Evolutionary conservation across 768 basidiomycete species (phyloP).

Genomic region (Lactarius hengduanensis): DNA sequence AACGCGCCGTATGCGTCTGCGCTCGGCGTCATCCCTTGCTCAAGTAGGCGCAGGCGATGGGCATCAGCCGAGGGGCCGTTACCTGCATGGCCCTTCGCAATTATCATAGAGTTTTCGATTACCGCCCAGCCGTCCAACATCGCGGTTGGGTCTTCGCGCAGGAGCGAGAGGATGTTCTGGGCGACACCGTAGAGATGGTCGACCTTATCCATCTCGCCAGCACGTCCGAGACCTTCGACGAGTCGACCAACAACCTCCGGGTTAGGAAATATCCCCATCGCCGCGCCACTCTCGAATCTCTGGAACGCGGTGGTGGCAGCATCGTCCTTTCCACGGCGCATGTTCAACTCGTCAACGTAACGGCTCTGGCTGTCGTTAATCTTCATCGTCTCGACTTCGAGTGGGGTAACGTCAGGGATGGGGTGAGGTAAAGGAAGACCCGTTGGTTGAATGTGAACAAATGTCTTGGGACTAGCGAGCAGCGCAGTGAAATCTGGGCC

Average conservation of each 20-base stretch:
- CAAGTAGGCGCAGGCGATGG: constrained; percentile 75
- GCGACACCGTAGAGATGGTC: constrained; percentile 64
- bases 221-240: constrained; percentile 67
- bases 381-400: constrained; percentile 16
- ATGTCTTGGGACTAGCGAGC: constrained; percentile 3
- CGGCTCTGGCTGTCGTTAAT: constrained; percentile 35
- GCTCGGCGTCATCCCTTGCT: constrained; percentile 72
- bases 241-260: constrained; percentile 56
- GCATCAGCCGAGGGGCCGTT: constrained; percentile 76
- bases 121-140: constrained; percentile 66
- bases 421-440: constrained; percentile 17
- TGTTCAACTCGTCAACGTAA: constrained; percentile 34
- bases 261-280: constrained; percentile 48
- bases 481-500: constrained; percentile 43
- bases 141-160: constrained; percentile 44
- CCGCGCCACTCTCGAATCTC: constrained; percentile 47
- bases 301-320: constrained; percentile 45
- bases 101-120: constrained; percentile 88
- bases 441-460: constrained; percentile 14
- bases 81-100: constrained; percentile 79
- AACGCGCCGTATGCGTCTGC: constrained; percentile 92
- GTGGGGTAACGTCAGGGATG: constrained; percentile 2
- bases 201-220: constrained; percentile 58
- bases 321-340: constrained; percentile 28
- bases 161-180: constrained; percentile 54